A percentile compares a stretch with the other conserved stretches of the same genome.
These are phyloP conservation scores for Nepenthes alata DNA, from an alignment of 179 eudicot genomes.

Conservation along the genomic window DNA sequence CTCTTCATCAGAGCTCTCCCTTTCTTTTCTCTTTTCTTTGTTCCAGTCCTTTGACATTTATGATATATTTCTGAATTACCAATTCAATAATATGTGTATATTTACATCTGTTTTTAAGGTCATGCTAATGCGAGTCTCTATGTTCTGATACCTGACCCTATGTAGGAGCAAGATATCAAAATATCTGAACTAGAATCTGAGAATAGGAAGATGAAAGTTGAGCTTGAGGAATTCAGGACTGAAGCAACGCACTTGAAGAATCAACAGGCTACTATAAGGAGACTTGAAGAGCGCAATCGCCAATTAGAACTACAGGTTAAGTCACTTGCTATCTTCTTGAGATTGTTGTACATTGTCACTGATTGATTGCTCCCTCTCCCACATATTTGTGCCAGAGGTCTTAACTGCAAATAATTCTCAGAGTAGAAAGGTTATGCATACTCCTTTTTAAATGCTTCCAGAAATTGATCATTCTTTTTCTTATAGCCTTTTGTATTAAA, in stretches of 20 bases:
- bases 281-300: conserved; percentile 97
- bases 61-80: too few relatives aligned
- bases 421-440: neutral
- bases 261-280: conserved; percentile 96
- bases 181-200: conserved; percentile 55
- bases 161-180: conserved; percentile 73
- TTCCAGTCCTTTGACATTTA: too few relatives aligned
- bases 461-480: too few relatives aligned
- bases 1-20: too few relatives aligned
- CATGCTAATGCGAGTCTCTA: too few relatives aligned
- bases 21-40: too few relatives aligned
- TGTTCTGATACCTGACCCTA: conserved; percentile 10
- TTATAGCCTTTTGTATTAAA: too few relatives aligned
- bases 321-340: neutral
- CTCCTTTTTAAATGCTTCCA: neutral
- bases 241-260: conserved; percentile 94
- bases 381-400: neutral
- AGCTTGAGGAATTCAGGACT: conserved; percentile 89
- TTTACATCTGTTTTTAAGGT: too few relatives aligned
- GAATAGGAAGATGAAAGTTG: conserved; percentile 45
- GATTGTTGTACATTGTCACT: neutral
- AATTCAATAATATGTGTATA: too few relatives aligned
- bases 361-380: neutral
- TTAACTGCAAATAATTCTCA: neutral
- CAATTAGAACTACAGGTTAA: conserved; percentile 86